Evolutionary conservation across 2,329 filamentous ascomycete species (phyloP).

Genomic region (Fusarium sp.): DNA sequence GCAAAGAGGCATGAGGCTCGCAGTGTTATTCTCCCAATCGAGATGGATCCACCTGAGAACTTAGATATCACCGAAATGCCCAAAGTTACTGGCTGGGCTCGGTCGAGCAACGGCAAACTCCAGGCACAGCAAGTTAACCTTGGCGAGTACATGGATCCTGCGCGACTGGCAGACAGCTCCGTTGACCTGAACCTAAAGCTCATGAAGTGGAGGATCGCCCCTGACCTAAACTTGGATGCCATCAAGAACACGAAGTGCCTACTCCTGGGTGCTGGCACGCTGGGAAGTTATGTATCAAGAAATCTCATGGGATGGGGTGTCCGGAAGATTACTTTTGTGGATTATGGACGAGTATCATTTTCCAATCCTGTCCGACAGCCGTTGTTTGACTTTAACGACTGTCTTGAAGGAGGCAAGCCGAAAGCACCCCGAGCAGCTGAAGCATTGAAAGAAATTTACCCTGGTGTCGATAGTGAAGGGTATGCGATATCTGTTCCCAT

Average conservation of each 20-base stretch:
- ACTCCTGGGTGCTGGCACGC: slow-evolving; percentile 89
- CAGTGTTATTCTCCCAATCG: slow-evolving; percentile 81
- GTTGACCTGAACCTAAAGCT: slow-evolving; percentile 97
- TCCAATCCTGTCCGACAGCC: slow-evolving; percentile 97
- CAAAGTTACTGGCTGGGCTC: slow-evolving; percentile 96
- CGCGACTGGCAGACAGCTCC: slow-evolving; percentile 88
- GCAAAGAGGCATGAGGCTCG: slow-evolving; percentile 81
- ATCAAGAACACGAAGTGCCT: slow-evolving; percentile 94
- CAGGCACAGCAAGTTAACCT: slow-evolving; percentile 83
- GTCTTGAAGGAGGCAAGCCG: slow-evolving; percentile 82
- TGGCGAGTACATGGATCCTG: slow-evolving; percentile 93
- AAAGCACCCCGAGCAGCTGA: slow-evolving; percentile 88
- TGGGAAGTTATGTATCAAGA: slow-evolving; percentile 93
- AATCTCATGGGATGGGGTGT: slow-evolving; percentile 97
- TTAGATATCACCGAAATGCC: slow-evolving; percentile 72
- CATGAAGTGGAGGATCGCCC: slow-evolving; percentile 98
- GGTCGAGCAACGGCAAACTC: slow-evolving; percentile 82
- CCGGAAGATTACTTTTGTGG: slow-evolving; percentile 93
- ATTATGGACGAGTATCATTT: slow-evolving; percentile 93
- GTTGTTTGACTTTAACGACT: slow-evolving; percentile 91
- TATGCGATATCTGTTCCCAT: slow-evolving; percentile 91
- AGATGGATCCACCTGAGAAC: slow-evolving; percentile 64
- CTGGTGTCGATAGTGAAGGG: slow-evolving; percentile 85
- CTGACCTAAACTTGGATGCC: slow-evolving; percentile 85
- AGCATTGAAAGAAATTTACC: slow-evolving; percentile 87